Base-by-base conservation (phyloP, 2,329 filamentous ascomycete species). In the Fulvia fulva region DNA sequence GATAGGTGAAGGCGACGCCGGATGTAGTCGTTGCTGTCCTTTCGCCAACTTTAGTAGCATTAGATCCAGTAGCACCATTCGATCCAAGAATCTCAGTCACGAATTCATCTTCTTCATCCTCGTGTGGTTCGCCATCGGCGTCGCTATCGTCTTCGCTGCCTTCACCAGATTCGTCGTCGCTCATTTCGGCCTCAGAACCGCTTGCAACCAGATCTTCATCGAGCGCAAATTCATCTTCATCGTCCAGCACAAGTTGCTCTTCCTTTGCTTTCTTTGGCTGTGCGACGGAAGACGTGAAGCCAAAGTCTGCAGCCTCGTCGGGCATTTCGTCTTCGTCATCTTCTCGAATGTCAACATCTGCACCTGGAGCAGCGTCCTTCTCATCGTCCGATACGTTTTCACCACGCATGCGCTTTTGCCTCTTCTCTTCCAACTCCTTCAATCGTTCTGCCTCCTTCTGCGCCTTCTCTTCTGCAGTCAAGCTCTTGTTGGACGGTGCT, bases 161-260 rank as follows among this genome's bases (percentile, higher is more conserved):
- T 16, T 28, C 37, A 2, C 21, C 51, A 9, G 59, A 63, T 32
- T 63, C 63, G 26, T 55, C 56, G 26, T 61, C 61, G 12, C 63
- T 62, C 30, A 64, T 61, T 19, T 78, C 75, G n/a, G 71, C 68
- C 49, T 80, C 78, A 2, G 90, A 93, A 37, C 86, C 89, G 65
- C 87, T 92, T 12, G 91, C 91, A 32, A 97, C 83, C 16, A 97
- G 81, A 69, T 96, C 88, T 62, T 94, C 90, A 59, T 97, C 93
- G 61, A 97, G 86, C 25, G 93, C 72, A 68, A 97, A 97, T 67
- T 97, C 91, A 67, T 97, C 93, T 71, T 97, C 93, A 66, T 97
- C 93, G 64, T 96, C 91, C 32, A 96, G 87, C 5, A 86, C 89
- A 19, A 91, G 68, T 23, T 79, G 76, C 58, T 65, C 74, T 65